Base-by-base conservation (phyloP, 2,329 filamentous ascomycete species). In the Exophiala alcalophila region DNA sequence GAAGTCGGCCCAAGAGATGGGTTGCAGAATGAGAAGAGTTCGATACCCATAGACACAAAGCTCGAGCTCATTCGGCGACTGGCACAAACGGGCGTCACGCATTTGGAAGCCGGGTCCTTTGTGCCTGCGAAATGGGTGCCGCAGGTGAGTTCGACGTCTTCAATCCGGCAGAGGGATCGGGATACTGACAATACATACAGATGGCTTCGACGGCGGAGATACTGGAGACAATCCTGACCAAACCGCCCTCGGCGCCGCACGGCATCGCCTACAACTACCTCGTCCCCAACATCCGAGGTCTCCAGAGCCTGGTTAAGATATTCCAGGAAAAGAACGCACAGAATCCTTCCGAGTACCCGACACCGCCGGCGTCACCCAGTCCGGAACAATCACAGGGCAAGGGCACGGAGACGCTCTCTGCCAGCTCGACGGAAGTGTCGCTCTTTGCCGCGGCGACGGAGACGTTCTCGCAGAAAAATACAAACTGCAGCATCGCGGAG, bases 361-460 rank as follows among this genome's bases (percentile, higher is more conserved):
- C 21, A 39, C 56, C 34, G 61, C 50, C 52, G 19, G 67, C 44
- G 44, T 61, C 46, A 64, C 67, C 38, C 60, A 64, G 9, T 65
- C 38, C 48, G 4, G 52, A 48, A 31, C 61, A 64, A 31, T 61
- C 60, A 4, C 55, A 59, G n/a, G 55, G 62, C 8, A 47, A 48
- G 37, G 40, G 8, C 35, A 51, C 27, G 62, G 69, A 67, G 51
- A 68, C 67, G 3, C 70, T 69, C 7, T 63, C 63, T 2, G 49
- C 59, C 29, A 65, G 61, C 50, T 70, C 64, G 1, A 70, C 67
- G 1, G 78, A 83, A 49, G 66, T 83, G 15, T 82, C 79, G 4
- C 71, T 83, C 21, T 83, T 83, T 60, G 74, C 79, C 5, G 78
- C 80, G 5, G 80, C 80, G 1, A 83, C 80, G 4, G 80, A 83